These are phyloP conservation scores for Ceratobasidium papillatum DNA, from an alignment of 1,284 basidiomycete genomes.

Conservation along the genomic window DNA sequence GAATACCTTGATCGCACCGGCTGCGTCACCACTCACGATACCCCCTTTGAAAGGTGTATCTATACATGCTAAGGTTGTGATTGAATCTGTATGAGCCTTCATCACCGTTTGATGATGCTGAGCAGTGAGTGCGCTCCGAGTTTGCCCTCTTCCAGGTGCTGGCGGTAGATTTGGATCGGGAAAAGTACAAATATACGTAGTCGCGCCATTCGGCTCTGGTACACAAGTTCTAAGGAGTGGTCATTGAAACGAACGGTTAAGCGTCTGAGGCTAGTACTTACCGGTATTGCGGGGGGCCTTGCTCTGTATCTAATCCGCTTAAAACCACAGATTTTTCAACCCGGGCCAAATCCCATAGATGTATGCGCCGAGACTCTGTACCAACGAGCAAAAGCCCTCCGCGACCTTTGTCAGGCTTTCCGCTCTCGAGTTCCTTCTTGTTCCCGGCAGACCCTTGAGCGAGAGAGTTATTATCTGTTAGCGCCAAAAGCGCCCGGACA, in stretches of 20 bases:
- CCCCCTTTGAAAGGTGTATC: constrained; percentile 89
- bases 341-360: constrained; percentile 79
- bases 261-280: background rate
- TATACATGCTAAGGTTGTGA: constrained; percentile 81
- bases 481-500: constrained; percentile 53
- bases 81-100: constrained; percentile 82
- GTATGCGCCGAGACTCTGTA: constrained; percentile 81
- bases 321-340: constrained; percentile 76
- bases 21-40: constrained; percentile 83
- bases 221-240: constrained; percentile 45
- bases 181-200: constrained; percentile 73
- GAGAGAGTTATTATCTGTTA: constrained; percentile 60
- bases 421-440: constrained; percentile 30
- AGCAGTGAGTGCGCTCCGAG: constrained; percentile 76
- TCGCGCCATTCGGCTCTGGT: constrained; percentile 54
- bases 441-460: constrained; percentile 8
- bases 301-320: constrained; percentile 72
- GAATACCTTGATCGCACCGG: constrained; percentile 85
- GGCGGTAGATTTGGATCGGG: constrained; percentile 57
- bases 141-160: constrained; percentile 72
- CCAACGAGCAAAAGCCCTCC: constrained; percentile 80
- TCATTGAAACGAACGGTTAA: constrained; percentile 14
- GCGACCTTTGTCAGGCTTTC: constrained; percentile 47
- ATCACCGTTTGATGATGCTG: constrained; percentile 81
- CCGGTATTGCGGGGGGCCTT: constrained; percentile 18